Percentiles rank a stretch among this genome's conserved stretches.
These are phyloP conservation scores for Piloderma croceum DNA, from an alignment of 768 basidiomycete genomes.

Conservation along the genomic window DNA sequence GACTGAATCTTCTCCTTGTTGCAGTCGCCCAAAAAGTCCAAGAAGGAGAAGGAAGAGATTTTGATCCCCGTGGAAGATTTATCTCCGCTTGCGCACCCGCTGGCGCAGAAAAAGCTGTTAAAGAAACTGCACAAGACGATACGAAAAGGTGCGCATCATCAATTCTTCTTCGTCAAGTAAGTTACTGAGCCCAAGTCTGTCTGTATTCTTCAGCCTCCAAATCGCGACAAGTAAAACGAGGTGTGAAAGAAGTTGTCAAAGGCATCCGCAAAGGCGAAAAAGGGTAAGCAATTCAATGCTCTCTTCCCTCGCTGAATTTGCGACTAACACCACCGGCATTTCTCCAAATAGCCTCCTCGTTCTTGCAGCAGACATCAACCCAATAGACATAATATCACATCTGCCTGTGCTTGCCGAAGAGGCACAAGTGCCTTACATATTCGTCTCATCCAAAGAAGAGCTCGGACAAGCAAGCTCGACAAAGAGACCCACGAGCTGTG, in stretches of 20 bases:
- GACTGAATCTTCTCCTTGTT: constrained; percentile 28
- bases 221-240: constrained; percentile 90
- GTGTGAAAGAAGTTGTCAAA: constrained; percentile 98
- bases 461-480: constrained; percentile 94
- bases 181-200: background rate
- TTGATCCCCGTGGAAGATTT: constrained; percentile 73
- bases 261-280: constrained; percentile 96
- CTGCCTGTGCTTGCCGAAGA: constrained; percentile 93
- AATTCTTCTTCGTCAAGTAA: background rate
- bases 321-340: background rate
- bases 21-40: constrained; percentile 51
- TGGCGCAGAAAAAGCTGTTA: constrained; percentile 87
- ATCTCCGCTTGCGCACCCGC: constrained; percentile 89
- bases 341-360: constrained; percentile 61
- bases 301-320: constrained; percentile 4
- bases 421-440: constrained; percentile 84
- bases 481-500: constrained; percentile 97
- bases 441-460: constrained; percentile 89
- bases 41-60: constrained; percentile 62
- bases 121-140: constrained; percentile 95
- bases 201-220: constrained; percentile 65
- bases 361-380: constrained; percentile 95
- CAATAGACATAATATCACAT: constrained; percentile 97
- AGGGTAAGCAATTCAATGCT: constrained; percentile 53
- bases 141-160: constrained; percentile 63